phyloP scores from a whole-genome alignment of 495 filamentous ascomycete species.

The Cairneyella variabilis region DNA sequence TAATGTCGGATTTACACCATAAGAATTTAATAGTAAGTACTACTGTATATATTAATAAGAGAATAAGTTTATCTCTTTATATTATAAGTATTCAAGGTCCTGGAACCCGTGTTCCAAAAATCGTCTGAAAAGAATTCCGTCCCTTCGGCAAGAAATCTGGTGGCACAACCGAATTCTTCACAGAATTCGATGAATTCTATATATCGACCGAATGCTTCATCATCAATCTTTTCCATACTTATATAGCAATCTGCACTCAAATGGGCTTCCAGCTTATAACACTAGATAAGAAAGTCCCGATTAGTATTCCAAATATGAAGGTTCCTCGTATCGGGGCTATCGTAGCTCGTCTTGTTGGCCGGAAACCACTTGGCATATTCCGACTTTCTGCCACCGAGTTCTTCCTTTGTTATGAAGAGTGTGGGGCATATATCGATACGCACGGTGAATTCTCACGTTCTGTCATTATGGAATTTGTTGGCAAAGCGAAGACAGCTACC shows the following conservation, averaged over 20 bases:
- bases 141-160: conserved; percentile 53
- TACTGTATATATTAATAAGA: background rate
- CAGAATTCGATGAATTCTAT: conserved; percentile 97
- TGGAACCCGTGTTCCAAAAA: conserved; percentile 92
- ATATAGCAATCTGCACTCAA: conserved; percentile 82
- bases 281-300: conserved; percentile 89
- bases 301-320: conserved; percentile 81
- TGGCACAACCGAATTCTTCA: conserved; percentile 89
- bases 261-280: conserved; percentile 93
- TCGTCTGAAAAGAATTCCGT: conserved; percentile 65
- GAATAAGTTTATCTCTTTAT: background rate
- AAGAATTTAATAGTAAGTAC: background rate
- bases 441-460: conserved; percentile 89
- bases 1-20: background rate
- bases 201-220: conserved; percentile 93
- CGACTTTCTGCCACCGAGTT: conserved; percentile 89
- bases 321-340: conserved; percentile 72
- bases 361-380: conserved; percentile 95
- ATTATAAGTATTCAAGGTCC: conserved; percentile 67
- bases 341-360: conserved; percentile 69
- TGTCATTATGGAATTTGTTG: conserved; percentile 96
- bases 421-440: conserved; percentile 95
- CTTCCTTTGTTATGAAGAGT: conserved; percentile 85
- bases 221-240: conserved; percentile 91
- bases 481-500: conserved; percentile 68